Conservation (phyloP, 2,329 filamentous ascomycete genomes). For the Teratosphaeria nubilosa region DNA sequence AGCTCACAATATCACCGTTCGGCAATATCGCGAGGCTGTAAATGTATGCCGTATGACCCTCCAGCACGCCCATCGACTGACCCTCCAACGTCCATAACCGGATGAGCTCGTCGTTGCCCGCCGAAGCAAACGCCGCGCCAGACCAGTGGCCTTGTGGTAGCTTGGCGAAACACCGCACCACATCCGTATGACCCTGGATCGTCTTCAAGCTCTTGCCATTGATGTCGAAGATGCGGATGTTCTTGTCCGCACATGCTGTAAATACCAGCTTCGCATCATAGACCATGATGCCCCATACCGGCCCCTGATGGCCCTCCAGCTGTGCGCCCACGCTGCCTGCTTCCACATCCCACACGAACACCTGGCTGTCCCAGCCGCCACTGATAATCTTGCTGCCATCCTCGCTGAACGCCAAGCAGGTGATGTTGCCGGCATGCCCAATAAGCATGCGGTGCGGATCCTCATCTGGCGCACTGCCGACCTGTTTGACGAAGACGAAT, state of each 20-base stretch:
- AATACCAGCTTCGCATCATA: conserved; percentile 71
- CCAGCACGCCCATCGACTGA: conserved; percentile 62
- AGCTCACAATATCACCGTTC: conserved; percentile 78
- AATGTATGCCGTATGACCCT: conserved; percentile 89
- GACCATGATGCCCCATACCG: conserved; percentile 85
- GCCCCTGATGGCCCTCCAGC: conserved; percentile 66
- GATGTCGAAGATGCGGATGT: conserved; percentile 70
- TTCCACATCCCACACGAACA: conserved; percentile 73
- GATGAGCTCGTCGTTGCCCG: conserved; percentile 84
- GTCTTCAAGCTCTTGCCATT: conserved; percentile 54
- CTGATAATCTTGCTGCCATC: conserved; percentile 69
- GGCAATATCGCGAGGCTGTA: conserved; percentile 73
- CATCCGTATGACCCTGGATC: conserved; percentile 63
- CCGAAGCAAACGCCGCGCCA: conserved; percentile 86
- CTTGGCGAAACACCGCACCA: conserved; percentile 78
- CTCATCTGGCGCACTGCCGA: conserved; percentile 55
- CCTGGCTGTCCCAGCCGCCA: conserved; percentile 86
- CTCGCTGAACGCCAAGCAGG: conserved; percentile 68
- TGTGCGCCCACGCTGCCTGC: conserved; percentile 71
- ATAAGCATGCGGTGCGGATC: conserved; percentile 78
- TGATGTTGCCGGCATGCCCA: conserved; percentile 81
- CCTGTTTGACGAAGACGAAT: conserved; percentile 80
- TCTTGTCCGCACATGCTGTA: conserved; percentile 75
- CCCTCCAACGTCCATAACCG: conserved; percentile 79
- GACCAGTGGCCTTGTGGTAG: conserved; percentile 67